Base-by-base conservation (phyloP, 371 early-diverging fungal species). In the Haplosporangium sp. region DNA sequence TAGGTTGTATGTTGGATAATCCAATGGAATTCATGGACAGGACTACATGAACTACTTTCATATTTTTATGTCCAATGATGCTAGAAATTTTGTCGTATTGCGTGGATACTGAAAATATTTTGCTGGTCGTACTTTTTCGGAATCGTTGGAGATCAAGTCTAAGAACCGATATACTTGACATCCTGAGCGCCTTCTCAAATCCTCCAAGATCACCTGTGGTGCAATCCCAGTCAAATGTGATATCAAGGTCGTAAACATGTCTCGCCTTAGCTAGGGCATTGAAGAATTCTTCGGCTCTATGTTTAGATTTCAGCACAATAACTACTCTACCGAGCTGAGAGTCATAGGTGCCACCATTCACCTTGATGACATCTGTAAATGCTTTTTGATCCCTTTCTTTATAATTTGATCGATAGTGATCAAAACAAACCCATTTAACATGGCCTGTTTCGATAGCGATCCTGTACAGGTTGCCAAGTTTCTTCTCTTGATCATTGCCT, bases 11-110 rank as follows among this genome's bases (percentile, higher is more conserved):
- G 13, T 34, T 62, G 17, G 53, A 19, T 38, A 69, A 27, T 19
- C 45, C 17, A n/a, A 17, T 53, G 62, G 42, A 20, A 4, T 53
- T 53, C 35, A 40, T 61, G 1, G 69, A 47, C 37, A 68, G 69
- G 35, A 68, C 44, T 10, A 61, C 61, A 52, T 68, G 69, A 57
- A 69, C 38, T 19, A 19, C 20, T 45, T 57, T 69, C 69, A 69
- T 63, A 39, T 13, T 50, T 8, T 15, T 34, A 17, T 44, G 71
- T 38, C 52, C 65, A 20, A 47, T 48, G 6, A 59, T 47, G 40
- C 59, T 47, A 39, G 38, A 8, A 60, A 60, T 48, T 6, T 15
- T 10, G 15, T 63, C 47, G 10, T 57, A 27, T 57, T 39, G n/a
- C 45, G 63, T 27, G 50, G 48, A 38, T 55, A 56, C n/a, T 38